Percentiles rank a stretch among this genome's conserved stretches.
Evolutionary conservation across 129 eudicot genomes (phyloP).

Genomic region (Scalesia atractyloides): DNA sequence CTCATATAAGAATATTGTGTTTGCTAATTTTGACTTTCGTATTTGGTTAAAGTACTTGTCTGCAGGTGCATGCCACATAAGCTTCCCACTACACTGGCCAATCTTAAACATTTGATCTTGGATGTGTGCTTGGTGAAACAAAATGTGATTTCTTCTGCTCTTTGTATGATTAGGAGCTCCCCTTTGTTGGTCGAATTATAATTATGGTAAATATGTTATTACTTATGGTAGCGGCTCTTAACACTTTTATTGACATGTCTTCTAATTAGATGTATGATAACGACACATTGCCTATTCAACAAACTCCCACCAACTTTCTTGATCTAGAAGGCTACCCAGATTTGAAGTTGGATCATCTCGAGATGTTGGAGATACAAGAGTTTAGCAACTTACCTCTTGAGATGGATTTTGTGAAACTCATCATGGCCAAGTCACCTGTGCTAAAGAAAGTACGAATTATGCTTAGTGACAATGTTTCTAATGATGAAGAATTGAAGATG

Average conservation of each 20-base stretch:
- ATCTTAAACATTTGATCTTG: background rate
- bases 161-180: constrained; percentile 10
- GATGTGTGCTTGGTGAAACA: background rate
- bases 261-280: background rate
- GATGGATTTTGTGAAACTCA: constrained; percentile 15
- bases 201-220: background rate
- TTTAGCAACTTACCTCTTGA: background rate
- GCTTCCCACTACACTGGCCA: background rate
- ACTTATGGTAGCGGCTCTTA: background rate
- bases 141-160: background rate
- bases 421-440: constrained; percentile 13
- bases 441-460: constrained; percentile 2
- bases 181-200: background rate
- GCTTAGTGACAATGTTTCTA: background rate
- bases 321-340: constrained; percentile 3
- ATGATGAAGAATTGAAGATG: constrained; percentile 12
- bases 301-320: background rate
- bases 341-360: constrained; percentile 14
- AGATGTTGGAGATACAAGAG: background rate
- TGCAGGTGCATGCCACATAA: background rate
- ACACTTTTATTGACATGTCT: background rate
- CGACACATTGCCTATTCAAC: background rate
- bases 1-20: no score
- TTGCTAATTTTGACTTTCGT: background rate
- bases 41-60: constrained; percentile 12